phyloP scores from a whole-genome alignment of 176 grass and related monocot genomes.

The Oryza australiensis region DNA sequence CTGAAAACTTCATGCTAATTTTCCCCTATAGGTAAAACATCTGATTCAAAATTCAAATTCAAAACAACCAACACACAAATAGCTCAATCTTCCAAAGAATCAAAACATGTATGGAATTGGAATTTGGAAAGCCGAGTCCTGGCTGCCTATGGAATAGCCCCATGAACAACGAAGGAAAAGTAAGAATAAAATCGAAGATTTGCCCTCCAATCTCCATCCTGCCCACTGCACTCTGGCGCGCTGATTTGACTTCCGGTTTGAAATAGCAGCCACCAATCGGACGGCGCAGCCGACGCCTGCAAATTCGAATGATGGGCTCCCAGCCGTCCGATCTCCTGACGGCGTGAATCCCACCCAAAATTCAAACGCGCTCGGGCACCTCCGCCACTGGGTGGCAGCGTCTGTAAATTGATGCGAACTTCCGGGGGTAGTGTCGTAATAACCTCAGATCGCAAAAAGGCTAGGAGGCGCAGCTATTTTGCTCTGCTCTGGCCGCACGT shows the following conservation, averaged over 20 bases:
- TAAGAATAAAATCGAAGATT: neutral
- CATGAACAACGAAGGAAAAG: neutral
- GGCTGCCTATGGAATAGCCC: neutral
- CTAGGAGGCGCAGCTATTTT: neutral
- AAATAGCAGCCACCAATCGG: neutral
- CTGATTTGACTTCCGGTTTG: neutral
- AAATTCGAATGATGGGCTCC: neutral
- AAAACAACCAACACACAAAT: neutral
- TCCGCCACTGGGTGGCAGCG: neutral
- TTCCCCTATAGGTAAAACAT: neutral
- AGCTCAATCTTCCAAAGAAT: neutral
- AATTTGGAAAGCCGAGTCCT: neutral
- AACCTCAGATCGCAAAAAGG: neutral
- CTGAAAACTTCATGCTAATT: neutral
- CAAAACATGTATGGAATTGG: too few relatives aligned
- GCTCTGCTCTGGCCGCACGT: neutral
- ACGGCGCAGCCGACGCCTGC: neutral
- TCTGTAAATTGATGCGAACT: neutral
- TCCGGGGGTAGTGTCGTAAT: neutral
- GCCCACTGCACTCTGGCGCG: neutral
- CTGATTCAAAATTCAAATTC: constrained; percentile 7
- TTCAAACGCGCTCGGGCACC: constrained; percentile 44
- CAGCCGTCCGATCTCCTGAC: constrained; percentile 11
- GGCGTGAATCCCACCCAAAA: constrained; percentile 6
- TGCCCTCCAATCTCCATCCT: neutral